These are phyloP conservation scores for Trypanosoma congolense DNA, from an alignment of 208 protist genomes.

Conservation along the genomic window DNA sequence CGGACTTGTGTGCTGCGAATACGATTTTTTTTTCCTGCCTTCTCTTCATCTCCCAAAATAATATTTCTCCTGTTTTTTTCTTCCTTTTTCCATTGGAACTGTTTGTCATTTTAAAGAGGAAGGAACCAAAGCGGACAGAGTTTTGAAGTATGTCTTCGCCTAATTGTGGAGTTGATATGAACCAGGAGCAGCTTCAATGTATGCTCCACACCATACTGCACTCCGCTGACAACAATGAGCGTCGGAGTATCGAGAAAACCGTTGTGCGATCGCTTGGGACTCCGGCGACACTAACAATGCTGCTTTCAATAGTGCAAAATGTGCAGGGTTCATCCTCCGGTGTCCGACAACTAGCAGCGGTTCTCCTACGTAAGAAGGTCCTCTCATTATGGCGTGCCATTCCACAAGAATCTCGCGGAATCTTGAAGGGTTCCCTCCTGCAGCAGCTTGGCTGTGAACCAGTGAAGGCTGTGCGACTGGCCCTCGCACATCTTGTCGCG, in stretches of 20 bases:
- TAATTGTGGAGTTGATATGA: not conserved
- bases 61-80: too few relatives aligned
- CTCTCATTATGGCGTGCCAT: slow-evolving; percentile 67
- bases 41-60: too few relatives aligned
- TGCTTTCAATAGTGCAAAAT: slow-evolving; percentile 49
- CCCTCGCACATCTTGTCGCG: slow-evolving; percentile 72
- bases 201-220: slow-evolving; percentile 54
- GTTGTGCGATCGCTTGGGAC: slow-evolving; percentile 40
- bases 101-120: not conserved
- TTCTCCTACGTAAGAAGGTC: slow-evolving; percentile 79
- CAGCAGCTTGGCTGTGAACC: slow-evolving; percentile 57
- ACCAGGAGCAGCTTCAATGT: slow-evolving; percentile 29
- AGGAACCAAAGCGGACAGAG: not conserved
- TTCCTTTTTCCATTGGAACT: not conserved
- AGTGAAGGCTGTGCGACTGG: slow-evolving; percentile 58
- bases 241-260: slow-evolving; percentile 42
- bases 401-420: slow-evolving; percentile 23
- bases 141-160: not conserved
- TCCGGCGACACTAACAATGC: slow-evolving; percentile 33
- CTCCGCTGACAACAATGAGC: slow-evolving; percentile 60
- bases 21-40: too few relatives aligned
- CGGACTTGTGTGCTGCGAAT: too few relatives aligned
- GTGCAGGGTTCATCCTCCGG: slow-evolving; percentile 28
- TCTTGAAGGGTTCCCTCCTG: slow-evolving; percentile 66
- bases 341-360: slow-evolving; percentile 73